Evolutionary conservation across 2,329 filamentous ascomycete genomes (phyloP).

Genomic region (Monosporascus cannonballus): DNA sequence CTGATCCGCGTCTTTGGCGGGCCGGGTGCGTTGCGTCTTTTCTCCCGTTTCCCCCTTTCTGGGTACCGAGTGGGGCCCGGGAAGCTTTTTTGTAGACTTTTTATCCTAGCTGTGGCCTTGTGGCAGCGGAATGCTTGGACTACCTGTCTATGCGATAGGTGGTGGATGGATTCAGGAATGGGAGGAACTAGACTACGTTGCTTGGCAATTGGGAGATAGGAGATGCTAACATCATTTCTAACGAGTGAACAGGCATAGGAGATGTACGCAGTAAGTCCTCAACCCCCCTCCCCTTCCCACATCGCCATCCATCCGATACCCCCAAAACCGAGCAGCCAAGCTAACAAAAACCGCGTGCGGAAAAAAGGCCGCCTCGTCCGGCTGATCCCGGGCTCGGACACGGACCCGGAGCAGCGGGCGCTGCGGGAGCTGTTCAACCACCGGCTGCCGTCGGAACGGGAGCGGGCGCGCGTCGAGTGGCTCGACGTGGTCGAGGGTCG

Average conservation of each 20-base stretch:
- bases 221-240: conserved; percentile 1
- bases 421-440: conserved; percentile 86
- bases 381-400: conserved; percentile 66
- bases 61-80: no score
- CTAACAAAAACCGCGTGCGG: not conserved
- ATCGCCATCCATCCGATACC: no score
- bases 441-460: conserved; percentile 59
- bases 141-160: no score
- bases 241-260: conserved; percentile 25
- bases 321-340: not conserved
- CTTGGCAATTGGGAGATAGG: no score
- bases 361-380: conserved; percentile 73
- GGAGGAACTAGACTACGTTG: no score
- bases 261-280: conserved; percentile 25
- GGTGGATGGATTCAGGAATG: no score
- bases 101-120: not conserved
- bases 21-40: conserved; percentile 53
- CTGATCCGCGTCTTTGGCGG: conserved; percentile 92
- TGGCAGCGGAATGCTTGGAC: no score
- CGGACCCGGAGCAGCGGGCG: conserved; percentile 60
- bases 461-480: conserved; percentile 70
- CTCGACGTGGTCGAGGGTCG: conserved; percentile 80
- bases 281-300: not conserved
- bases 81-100: no score
- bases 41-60: not conserved